These are phyloP conservation scores for Abelmoschus esculentus DNA, from an alignment of 345 rosid genomes.

Conservation along the genomic window DNA sequence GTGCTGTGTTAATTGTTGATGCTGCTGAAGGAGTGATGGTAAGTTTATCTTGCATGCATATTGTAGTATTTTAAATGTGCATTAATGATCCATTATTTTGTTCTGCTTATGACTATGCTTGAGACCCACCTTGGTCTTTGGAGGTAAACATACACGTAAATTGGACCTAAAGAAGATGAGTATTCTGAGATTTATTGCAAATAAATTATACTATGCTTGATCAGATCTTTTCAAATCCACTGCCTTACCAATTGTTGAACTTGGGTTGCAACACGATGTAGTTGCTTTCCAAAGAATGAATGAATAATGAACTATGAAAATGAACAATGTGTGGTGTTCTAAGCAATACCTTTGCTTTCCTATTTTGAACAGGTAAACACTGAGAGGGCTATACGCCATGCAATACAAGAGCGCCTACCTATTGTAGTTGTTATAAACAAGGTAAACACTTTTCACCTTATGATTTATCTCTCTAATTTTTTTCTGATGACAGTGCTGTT, in stretches of 20 bases:
- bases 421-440: conserved; percentile 93
- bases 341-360: conserved; percentile 2
- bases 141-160: neutral
- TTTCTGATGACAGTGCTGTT: neutral
- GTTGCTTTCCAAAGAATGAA: neutral
- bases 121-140: neutral
- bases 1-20: conserved; percentile 92
- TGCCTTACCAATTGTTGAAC: conserved; percentile 14
- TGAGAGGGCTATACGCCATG: conserved; percentile 96
- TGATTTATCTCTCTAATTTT: neutral
- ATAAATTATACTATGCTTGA: neutral
- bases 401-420: conserved; percentile 88
- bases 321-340: conserved; percentile 4
- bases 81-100: neutral
- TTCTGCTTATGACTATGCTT: neutral
- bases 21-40: conserved; percentile 86
- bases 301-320: neutral
- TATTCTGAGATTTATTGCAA: neutral
- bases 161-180: neutral
- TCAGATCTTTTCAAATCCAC: conserved; percentile 12
- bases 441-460: conserved; percentile 28
- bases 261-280: neutral
- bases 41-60: neutral
- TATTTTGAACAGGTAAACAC: conserved; percentile 63
- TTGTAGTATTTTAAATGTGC: neutral